phyloP scores from a whole-genome alignment of 192 early-diverging fungal species.

The Coemansia reversa region DNA sequence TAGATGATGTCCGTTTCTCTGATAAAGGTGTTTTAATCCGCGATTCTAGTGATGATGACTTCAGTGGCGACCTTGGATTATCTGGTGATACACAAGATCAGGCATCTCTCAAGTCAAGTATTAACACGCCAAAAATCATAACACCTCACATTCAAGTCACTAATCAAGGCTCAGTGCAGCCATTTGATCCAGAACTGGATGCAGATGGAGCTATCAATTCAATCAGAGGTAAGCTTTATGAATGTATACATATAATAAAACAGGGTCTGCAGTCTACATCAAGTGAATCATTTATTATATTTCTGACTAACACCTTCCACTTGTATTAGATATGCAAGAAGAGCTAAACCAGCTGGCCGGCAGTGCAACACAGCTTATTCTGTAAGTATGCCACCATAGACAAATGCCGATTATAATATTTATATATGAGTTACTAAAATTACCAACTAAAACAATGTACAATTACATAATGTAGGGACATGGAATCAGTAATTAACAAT shows the following conservation, averaged over 20 bases:
- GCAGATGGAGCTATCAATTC: conserved; percentile 13
- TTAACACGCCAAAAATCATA: background rate
- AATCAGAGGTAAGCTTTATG: conserved; percentile 19
- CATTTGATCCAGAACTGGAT: conserved; percentile 25
- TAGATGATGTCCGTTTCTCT: background rate
- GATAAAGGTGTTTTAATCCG: conserved; percentile 22
- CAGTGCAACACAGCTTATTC: conserved; percentile 9
- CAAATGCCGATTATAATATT: background rate
- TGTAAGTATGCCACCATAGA: conserved; percentile 3
- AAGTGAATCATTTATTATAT: background rate
- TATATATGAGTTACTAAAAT: background rate
- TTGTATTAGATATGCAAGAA: conserved; percentile 12
- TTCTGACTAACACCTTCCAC: no score
- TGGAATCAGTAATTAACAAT: conserved; percentile 23
- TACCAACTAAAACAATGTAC: background rate
- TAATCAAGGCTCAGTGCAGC: background rate
- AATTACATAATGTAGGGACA: conserved; percentile 19
- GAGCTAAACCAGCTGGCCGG: conserved; percentile 7
- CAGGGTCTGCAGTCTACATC: no score
- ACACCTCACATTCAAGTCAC: background rate
- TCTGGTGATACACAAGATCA: conserved; percentile 18
- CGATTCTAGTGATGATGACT: conserved; percentile 32
- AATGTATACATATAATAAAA: no score
- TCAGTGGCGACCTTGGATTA: conserved; percentile 16
- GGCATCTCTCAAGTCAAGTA: background rate